A percentile compares a stretch with the other conserved stretches of the same genome.
These are phyloP conservation scores for Colletotrichum tropicale DNA, from an alignment of 2,329 filamentous ascomycete genomes.

Conservation along the genomic window DNA sequence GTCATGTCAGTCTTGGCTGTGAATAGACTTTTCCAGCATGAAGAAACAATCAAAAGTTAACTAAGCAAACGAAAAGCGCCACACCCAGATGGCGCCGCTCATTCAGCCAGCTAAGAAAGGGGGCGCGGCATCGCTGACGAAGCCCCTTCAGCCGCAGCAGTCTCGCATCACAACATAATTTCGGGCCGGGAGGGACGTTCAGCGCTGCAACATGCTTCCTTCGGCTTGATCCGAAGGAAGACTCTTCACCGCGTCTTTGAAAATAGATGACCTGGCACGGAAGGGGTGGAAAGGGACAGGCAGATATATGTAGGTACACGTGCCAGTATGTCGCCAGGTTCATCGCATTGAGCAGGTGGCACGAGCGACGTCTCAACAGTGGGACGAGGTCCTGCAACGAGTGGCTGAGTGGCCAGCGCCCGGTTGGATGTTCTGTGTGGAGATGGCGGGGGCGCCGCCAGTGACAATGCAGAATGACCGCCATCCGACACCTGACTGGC, in stretches of 20 bases:
- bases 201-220: neutral
- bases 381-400: conserved; percentile 10
- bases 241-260: neutral
- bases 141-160: neutral
- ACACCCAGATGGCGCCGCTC: neutral
- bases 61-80: neutral
- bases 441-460: neutral
- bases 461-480: neutral
- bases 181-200: neutral
- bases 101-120: neutral
- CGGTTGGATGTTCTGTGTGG: neutral
- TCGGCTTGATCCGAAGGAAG: neutral
- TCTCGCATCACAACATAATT: neutral
- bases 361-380: conserved; percentile 11
- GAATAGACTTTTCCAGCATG: neutral
- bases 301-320: neutral
- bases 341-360: conserved; percentile 15
- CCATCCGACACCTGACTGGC: neutral
- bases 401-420: neutral
- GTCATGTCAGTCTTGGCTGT: neutral
- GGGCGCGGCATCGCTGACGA: neutral
- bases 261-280: neutral
- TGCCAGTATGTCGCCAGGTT: neutral
- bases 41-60: neutral
- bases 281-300: neutral